phyloP scores from a whole-genome alignment of 176 grass and related monocot species.

The Poa annua region DNA sequence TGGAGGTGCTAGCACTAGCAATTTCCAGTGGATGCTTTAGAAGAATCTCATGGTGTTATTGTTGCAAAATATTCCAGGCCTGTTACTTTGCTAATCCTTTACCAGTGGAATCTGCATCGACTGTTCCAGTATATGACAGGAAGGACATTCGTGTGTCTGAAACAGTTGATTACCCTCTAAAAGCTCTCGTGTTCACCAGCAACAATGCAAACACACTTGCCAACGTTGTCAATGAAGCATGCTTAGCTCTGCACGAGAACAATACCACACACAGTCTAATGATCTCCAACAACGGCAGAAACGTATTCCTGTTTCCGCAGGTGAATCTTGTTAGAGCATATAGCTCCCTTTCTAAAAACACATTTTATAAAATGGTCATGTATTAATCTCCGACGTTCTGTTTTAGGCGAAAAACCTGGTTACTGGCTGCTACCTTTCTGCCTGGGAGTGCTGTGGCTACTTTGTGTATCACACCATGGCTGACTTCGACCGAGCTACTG shows the following conservation, averaged over 20 bases:
- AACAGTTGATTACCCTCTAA: slow-evolving; percentile 69
- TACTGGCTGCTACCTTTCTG: slow-evolving; percentile 42
- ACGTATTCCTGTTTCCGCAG: slow-evolving; percentile 69
- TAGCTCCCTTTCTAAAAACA: not conserved
- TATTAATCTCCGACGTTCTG: not conserved
- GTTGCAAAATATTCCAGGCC: slow-evolving; percentile 47
- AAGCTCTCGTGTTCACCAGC: slow-evolving; percentile 56
- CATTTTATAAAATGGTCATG: not conserved
- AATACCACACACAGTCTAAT: slow-evolving; percentile 51
- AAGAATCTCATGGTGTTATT: slow-evolving; percentile 29
- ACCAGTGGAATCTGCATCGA: slow-evolving; percentile 66
- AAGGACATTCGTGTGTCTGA: slow-evolving; percentile 48
- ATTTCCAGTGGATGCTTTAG: slow-evolving; percentile 12
- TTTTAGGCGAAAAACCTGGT: slow-evolving; percentile 44
- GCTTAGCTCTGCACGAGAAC: slow-evolving; percentile 38
- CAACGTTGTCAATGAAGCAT: slow-evolving; percentile 50
- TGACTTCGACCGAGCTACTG: slow-evolving; percentile 47
- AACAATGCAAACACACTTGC: slow-evolving; percentile 45
- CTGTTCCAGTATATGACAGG: slow-evolving; percentile 41
- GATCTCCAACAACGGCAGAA: slow-evolving; percentile 60
- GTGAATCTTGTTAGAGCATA: slow-evolving; percentile 27
- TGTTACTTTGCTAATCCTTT: slow-evolving; percentile 71
- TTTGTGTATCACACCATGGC: slow-evolving; percentile 52
- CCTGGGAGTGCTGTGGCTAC: slow-evolving; percentile 73
- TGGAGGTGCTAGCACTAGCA: not conserved